phyloP scores from a whole-genome alignment of 1,284 basidiomycete species.

The Fomitopsis betulina region DNA sequence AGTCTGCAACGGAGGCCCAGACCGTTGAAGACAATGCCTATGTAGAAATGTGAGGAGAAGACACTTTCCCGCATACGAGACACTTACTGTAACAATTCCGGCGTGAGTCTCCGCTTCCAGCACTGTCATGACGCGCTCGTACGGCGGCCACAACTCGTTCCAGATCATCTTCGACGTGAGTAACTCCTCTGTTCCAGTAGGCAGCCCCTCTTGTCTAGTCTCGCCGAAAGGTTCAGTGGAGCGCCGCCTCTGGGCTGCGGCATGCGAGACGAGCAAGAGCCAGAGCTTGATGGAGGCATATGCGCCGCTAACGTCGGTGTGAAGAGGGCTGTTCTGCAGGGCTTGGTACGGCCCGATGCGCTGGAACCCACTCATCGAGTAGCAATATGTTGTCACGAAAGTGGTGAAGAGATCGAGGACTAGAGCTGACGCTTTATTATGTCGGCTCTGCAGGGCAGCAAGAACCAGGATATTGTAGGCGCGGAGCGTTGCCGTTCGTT shows the following conservation, averaged over 20 bases:
- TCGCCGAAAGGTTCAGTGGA: background rate
- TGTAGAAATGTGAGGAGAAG: background rate
- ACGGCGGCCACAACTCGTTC: conserved; percentile 72
- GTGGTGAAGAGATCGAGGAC: conserved; percentile 45
- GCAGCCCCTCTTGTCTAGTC: background rate
- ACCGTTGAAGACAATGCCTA: conserved; percentile 54
- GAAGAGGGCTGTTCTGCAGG: conserved; percentile 33
- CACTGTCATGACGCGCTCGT: conserved; percentile 46
- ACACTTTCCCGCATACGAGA: background rate
- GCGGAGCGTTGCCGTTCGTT: conserved; percentile 36
- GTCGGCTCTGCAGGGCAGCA: conserved; percentile 42
- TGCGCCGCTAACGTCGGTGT: conserved; percentile 59
- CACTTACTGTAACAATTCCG: conserved; percentile 41
- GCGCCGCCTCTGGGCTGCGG: conserved; percentile 11
- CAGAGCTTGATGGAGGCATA: conserved; percentile 66
- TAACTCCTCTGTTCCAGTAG: conserved; percentile 27
- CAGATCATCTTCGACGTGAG: conserved; percentile 44
- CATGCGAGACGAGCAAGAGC: conserved; percentile 51
- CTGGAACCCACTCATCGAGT: conserved; percentile 30
- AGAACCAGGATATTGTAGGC: conserved; percentile 62
- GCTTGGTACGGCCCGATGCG: conserved; percentile 16
- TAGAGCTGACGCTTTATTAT: conserved; percentile 33
- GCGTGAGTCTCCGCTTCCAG: conserved; percentile 43
- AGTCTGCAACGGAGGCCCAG: conserved; percentile 57
- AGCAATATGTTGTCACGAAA: conserved; percentile 45